phyloP scores from a whole-genome alignment of 1,284 basidiomycete genomes.

The Xerocomus amazonicus region DNA sequence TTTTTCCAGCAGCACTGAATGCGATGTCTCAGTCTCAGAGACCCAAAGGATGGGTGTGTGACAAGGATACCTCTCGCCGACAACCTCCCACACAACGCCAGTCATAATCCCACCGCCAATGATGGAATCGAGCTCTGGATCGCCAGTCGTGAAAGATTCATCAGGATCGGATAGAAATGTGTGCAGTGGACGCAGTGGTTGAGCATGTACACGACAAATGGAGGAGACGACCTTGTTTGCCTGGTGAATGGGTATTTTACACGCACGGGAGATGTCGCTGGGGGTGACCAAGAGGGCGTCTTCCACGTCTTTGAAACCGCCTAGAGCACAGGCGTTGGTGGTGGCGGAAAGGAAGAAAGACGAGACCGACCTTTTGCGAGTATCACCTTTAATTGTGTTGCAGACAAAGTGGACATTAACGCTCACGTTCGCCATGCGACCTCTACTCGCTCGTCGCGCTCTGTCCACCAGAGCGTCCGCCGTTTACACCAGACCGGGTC shows the following conservation, averaged over 20 bases:
- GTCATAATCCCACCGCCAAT: slow-evolving; percentile 75
- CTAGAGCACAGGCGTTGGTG: slow-evolving; percentile 27
- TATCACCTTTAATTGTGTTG: slow-evolving; percentile 14
- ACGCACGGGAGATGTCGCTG: slow-evolving; percentile 51
- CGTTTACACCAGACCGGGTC: slow-evolving; percentile 38
- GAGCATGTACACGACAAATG: slow-evolving; percentile 41
- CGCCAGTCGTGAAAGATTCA: slow-evolving; percentile 65
- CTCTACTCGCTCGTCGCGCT: slow-evolving; percentile 13
- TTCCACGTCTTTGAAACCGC: slow-evolving; percentile 41
- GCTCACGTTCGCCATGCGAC: slow-evolving; percentile 20
- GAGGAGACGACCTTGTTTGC: slow-evolving; percentile 47
- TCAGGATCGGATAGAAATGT: slow-evolving; percentile 35
- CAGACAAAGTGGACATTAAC: slow-evolving; percentile 13
- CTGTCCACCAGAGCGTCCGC: slow-evolving; percentile 28
- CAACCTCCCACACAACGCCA: slow-evolving; percentile 80
- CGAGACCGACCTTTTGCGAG: slow-evolving; percentile 27
- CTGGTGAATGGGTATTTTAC: slow-evolving; percentile 47
- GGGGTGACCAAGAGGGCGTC: slow-evolving; percentile 50
- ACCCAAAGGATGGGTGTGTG: background rate
- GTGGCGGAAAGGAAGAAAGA: background rate
- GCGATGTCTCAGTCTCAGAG: slow-evolving; percentile 5
- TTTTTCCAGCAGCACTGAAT: slow-evolving; percentile 81
- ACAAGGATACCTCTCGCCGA: slow-evolving; percentile 72
- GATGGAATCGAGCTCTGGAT: slow-evolving; percentile 56
- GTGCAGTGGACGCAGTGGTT: slow-evolving; percentile 36